Conservation (phyloP, 441 rosid species). For the Populus tomentosa region DNA sequence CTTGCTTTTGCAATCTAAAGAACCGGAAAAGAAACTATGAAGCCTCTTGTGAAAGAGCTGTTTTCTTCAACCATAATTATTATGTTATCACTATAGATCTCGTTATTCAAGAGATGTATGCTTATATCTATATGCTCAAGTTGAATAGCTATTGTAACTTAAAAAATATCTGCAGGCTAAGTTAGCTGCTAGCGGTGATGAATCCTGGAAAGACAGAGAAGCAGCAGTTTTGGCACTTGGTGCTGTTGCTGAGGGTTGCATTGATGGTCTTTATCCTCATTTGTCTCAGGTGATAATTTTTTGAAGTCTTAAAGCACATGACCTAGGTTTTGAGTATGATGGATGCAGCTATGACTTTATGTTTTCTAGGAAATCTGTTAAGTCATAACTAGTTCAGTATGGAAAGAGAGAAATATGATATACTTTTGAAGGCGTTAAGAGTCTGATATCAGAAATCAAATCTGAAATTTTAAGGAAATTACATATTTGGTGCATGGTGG, state of each 20-base stretch:
- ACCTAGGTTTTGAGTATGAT: neutral
- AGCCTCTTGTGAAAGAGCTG: neutral
- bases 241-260: slow-evolving; percentile 94
- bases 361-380: neutral
- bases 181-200: slow-evolving; percentile 74
- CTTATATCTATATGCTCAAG: neutral
- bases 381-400: neutral
- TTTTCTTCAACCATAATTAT: neutral
- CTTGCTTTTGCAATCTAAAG: neutral
- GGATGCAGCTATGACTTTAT: neutral
- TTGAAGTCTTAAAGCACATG: slow-evolving; percentile 1
- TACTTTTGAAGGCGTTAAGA: neutral
- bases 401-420: neutral
- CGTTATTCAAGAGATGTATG: neutral
- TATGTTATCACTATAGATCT: neutral
- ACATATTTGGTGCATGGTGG: neutral
- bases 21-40: neutral
- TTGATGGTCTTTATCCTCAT: slow-evolving; percentile 92
- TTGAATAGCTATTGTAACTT: slow-evolving; percentile 5
- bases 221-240: slow-evolving; percentile 99
- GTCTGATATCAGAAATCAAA: neutral
- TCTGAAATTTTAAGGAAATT: neutral
- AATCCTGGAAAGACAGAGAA: slow-evolving; percentile 97
- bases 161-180: slow-evolving; percentile 54
- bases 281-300: slow-evolving; percentile 55